These are phyloP conservation scores for Theobroma cacao DNA, from an alignment of 345 rosid genomes.

Conservation along the genomic window DNA sequence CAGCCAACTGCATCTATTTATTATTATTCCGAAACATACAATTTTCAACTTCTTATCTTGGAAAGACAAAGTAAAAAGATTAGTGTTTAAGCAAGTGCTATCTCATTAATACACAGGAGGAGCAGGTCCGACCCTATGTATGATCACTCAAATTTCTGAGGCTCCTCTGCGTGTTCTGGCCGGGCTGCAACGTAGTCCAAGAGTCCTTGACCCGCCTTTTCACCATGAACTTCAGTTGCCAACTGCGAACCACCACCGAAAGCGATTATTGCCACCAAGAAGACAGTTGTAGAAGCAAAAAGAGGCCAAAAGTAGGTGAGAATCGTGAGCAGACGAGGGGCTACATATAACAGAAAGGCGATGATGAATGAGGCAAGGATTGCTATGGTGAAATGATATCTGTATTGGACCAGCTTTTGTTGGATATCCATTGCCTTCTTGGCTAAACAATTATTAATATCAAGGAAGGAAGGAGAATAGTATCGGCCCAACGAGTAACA, in stretches of 20 bases:
- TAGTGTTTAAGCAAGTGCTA: too few relatives aligned
- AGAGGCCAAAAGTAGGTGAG: conserved; percentile 86
- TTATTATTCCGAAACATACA: too few relatives aligned
- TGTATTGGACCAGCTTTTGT: conserved; percentile 53
- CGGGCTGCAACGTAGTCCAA: conserved; percentile 66
- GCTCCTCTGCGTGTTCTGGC: conserved; percentile 27
- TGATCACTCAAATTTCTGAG: conserved; percentile 11
- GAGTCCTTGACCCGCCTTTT: conserved; percentile 51
- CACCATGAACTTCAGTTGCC: conserved; percentile 37
- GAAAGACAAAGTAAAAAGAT: too few relatives aligned
- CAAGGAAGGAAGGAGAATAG: not conserved
- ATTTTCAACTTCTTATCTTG: too few relatives aligned
- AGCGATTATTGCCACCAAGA: conserved; percentile 45
- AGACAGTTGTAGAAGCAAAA: conserved; percentile 74
- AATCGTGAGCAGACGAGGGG: conserved; percentile 56
- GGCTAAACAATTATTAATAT: conserved; percentile 16
- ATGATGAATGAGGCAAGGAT: conserved; percentile 29
- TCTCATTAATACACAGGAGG: not conserved
- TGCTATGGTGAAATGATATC: conserved; percentile 40
- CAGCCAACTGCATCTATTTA: too few relatives aligned
- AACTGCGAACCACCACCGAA: conserved; percentile 64
- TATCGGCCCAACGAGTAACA: not conserved
- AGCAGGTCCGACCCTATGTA: not conserved
- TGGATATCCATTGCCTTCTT: conserved; percentile 41
- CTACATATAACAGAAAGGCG: conserved; percentile 40